A percentile compares a stretch with the other conserved stretches of the same genome.
Evolutionary conservation across 139 green algal genomes (phyloP).

Genomic region (Coelastrella sp.): DNA sequence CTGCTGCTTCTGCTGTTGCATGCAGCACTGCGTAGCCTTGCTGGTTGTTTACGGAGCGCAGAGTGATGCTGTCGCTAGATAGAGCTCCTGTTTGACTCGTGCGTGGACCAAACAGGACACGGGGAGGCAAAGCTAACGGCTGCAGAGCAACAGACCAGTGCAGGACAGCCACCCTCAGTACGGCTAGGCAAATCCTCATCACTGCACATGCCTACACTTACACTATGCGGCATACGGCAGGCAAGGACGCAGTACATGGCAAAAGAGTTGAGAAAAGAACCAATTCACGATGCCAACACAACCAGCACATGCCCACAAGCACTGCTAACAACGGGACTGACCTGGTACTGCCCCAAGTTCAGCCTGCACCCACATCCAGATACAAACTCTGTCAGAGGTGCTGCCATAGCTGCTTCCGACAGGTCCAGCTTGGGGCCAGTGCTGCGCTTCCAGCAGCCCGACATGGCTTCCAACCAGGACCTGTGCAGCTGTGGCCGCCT

Average conservation of each 20-base stretch:
- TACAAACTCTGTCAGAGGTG: slow-evolving; percentile 36
- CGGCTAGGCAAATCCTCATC: background rate
- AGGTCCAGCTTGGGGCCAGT: slow-evolving; percentile 26
- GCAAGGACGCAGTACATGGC: too few species aligned
- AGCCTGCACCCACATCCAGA: slow-evolving; percentile 28
- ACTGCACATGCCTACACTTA: background rate
- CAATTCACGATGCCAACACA: too few species aligned
- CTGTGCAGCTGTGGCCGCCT: slow-evolving; percentile 9
- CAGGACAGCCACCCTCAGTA: too few species aligned
- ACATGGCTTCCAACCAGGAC: slow-evolving; percentile 6
- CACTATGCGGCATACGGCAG: too few species aligned
- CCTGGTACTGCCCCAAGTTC: slow-evolving; percentile 36
- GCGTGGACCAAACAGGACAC: slow-evolving; percentile 33
- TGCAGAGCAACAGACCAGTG: background rate
- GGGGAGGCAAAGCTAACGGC: slow-evolving; percentile 23
- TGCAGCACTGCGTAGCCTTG: slow-evolving; percentile 15
- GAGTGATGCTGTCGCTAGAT: background rate
- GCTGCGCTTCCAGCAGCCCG: slow-evolving; percentile 7
- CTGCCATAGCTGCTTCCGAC: slow-evolving; percentile 25
- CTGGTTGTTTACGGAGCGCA: background rate
- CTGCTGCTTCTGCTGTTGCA: slow-evolving; percentile 25
- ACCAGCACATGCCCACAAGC: background rate
- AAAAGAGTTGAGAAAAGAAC: too few species aligned
- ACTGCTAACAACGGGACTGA: background rate
- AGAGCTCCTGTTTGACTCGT: slow-evolving; percentile 20